Conservation (phyloP, 495 filamentous ascomycete species). For the Aspergillus campestris region DNA sequence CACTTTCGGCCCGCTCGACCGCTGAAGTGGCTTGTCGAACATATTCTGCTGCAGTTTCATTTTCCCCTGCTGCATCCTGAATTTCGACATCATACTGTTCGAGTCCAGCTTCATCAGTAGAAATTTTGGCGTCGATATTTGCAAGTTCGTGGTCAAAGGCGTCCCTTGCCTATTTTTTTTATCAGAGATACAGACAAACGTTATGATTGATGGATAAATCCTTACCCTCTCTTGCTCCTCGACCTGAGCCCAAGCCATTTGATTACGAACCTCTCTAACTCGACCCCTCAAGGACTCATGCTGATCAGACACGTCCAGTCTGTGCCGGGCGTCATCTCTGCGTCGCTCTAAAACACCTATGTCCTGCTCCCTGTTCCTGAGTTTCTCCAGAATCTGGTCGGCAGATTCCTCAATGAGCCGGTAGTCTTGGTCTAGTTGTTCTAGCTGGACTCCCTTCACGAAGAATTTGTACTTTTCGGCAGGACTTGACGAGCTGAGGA, state of each 20-base stretch:
- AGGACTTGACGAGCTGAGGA: constrained; percentile 75
- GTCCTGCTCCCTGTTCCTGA: constrained; percentile 40
- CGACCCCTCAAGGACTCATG: constrained; percentile 47
- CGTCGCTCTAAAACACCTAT: constrained; percentile 37
- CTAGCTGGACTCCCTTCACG: constrained; percentile 87
- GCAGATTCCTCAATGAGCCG: constrained; percentile 60
- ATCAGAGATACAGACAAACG: too few relatives aligned
- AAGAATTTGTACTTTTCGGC: constrained; percentile 94
- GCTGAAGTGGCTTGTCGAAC: constrained; percentile 42
- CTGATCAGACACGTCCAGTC: constrained; percentile 49
- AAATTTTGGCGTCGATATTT: constrained; percentile 33
- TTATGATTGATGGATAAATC: background rate
- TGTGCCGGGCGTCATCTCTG: constrained; percentile 39
- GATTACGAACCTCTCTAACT: constrained; percentile 40
- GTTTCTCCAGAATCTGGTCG: constrained; percentile 59
- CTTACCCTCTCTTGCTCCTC: constrained; percentile 43
- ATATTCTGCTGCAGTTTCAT: constrained; percentile 47
- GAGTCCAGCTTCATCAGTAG: constrained; percentile 29
- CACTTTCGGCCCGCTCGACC: constrained; percentile 36
- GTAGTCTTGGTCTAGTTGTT: constrained; percentile 89
- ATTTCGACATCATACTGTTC: constrained; percentile 31
- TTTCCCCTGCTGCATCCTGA: constrained; percentile 35
- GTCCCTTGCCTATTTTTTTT: constrained; percentile 23
- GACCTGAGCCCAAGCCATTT: constrained; percentile 70
- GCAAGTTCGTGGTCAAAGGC: constrained; percentile 23